These are phyloP conservation scores for Alternaria consortialis DNA, from an alignment of 2,329 filamentous ascomycete species.

Conservation along the genomic window DNA sequence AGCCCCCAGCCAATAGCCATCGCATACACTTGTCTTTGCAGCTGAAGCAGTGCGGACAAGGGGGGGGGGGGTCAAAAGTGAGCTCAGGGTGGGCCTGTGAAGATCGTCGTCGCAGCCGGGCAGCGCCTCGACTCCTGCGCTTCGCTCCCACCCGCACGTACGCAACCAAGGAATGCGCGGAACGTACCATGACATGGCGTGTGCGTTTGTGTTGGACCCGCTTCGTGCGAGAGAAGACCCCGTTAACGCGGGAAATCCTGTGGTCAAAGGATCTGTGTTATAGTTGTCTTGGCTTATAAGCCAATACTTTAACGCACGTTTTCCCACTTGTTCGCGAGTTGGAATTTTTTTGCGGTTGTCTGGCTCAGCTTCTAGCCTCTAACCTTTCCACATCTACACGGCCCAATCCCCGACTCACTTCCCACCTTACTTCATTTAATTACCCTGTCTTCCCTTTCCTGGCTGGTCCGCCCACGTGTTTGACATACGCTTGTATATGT, in stretches of 20 bases:
- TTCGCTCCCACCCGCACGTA: slow-evolving; percentile 9
- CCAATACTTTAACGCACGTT: slow-evolving; percentile 49
- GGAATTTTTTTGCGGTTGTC: slow-evolving; percentile 16
- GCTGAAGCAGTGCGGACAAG: slow-evolving; percentile 14
- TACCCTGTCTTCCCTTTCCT: slow-evolving; percentile 18
- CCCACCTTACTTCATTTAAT: slow-evolving; percentile 26
- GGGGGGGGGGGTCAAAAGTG: slow-evolving; percentile 8
- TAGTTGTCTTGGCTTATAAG: slow-evolving; percentile 32
- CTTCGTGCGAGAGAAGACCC: slow-evolving; percentile 6
- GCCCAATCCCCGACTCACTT: not conserved
- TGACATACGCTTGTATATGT: slow-evolving; percentile 28
- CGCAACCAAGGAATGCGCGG: slow-evolving; percentile 11
- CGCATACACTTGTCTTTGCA: slow-evolving; percentile 6
- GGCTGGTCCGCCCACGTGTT: slow-evolving; percentile 29
- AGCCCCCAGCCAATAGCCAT: slow-evolving; percentile 18
- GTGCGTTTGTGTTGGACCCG: slow-evolving; percentile 7
- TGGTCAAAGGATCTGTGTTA: slow-evolving; percentile 4
- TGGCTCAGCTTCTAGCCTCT: slow-evolving; percentile 14
- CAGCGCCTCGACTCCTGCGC: slow-evolving; percentile 11
- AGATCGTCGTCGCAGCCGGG: slow-evolving; percentile 21
- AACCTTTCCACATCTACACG: slow-evolving; percentile 2
- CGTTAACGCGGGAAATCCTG: slow-evolving; percentile 5
- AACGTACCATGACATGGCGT: slow-evolving; percentile 13
- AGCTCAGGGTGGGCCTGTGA: slow-evolving; percentile 22
- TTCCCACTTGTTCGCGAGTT: slow-evolving; percentile 32